These are phyloP conservation scores for Scedosporium apiospermum DNA, from an alignment of 2,329 filamentous ascomycete species.

Conservation along the genomic window DNA sequence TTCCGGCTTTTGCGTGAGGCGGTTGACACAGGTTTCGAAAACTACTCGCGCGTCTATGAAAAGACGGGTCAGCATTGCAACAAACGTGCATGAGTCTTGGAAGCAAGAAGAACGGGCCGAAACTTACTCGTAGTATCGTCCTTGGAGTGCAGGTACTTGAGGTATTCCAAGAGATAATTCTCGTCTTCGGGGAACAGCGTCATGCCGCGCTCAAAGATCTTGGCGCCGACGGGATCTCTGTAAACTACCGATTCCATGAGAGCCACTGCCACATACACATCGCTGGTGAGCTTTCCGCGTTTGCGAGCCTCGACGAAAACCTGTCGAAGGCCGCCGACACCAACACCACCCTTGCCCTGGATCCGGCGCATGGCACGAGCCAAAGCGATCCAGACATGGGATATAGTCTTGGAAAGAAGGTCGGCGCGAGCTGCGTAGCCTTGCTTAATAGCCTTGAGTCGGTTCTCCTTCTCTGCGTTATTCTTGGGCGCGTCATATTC, in stretches of 20 bases:
- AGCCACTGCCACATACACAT: constrained; percentile 90
- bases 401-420: constrained; percentile 73
- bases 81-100: neutral
- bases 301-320: constrained; percentile 85
- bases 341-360: constrained; percentile 65
- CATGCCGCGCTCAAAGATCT: constrained; percentile 91
- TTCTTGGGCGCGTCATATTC: constrained; percentile 31
- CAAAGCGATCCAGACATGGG: constrained; percentile 88
- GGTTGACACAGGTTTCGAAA: constrained; percentile 87
- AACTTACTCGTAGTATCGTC: constrained; percentile 86
- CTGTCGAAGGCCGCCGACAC: constrained; percentile 70
- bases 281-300: constrained; percentile 79
- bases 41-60: constrained; percentile 77
- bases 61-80: constrained; percentile 9
- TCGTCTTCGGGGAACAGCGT: constrained; percentile 93
- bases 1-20: constrained; percentile 68
- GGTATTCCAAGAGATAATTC: constrained; percentile 85
- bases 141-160: constrained; percentile 86
- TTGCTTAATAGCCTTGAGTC: constrained; percentile 52
- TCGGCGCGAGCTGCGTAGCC: constrained; percentile 65
- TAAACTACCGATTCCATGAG: constrained; percentile 94
- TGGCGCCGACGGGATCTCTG: constrained; percentile 82
- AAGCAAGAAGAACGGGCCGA: neutral
- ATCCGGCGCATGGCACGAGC: constrained; percentile 91
- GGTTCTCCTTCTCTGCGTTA: constrained; percentile 42